Percentiles rank a stretch among this genome's conserved stretches.
Conservation (phyloP, 2,329 filamentous ascomycete genomes). For the Microdochium paspali region DNA sequence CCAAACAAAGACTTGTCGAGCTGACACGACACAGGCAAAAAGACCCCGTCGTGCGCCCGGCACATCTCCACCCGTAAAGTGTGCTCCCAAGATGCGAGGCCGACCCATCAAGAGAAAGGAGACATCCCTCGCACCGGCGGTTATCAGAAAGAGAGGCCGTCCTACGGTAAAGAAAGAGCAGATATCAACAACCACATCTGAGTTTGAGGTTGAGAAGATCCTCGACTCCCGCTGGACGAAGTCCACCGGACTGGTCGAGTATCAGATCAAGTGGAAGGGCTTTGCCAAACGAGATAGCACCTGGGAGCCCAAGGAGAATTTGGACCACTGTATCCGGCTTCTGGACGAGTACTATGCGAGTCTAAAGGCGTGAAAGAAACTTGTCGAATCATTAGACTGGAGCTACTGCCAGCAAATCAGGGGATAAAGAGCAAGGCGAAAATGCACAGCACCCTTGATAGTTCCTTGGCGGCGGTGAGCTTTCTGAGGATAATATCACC, state of each 20-base stretch:
- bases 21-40: too few species aligned
- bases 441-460: background rate
- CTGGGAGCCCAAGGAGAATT: conserved; percentile 41
- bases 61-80: too few species aligned
- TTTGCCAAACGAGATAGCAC: conserved; percentile 36
- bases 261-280: conserved; percentile 44
- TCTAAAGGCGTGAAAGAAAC: conserved; percentile 1
- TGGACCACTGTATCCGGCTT: conserved; percentile 23
- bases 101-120: too few species aligned
- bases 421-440: too few species aligned
- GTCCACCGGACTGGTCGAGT: conserved; percentile 23
- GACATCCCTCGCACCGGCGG: too few species aligned
- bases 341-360: conserved; percentile 8
- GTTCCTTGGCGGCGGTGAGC: too few species aligned
- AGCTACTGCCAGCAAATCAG: too few species aligned
- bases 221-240: conserved; percentile 28
- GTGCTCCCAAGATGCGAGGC: too few species aligned
- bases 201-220: conserved; percentile 38
- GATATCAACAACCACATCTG: background rate
- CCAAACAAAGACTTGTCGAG: too few species aligned
- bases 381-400: too few species aligned
- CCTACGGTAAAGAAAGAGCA: background rate
- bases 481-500: too few species aligned
- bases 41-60: too few species aligned
- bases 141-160: background rate